Base-by-base conservation (phyloP, 306 rosid species). In the Dryas alaskensis region DNA sequence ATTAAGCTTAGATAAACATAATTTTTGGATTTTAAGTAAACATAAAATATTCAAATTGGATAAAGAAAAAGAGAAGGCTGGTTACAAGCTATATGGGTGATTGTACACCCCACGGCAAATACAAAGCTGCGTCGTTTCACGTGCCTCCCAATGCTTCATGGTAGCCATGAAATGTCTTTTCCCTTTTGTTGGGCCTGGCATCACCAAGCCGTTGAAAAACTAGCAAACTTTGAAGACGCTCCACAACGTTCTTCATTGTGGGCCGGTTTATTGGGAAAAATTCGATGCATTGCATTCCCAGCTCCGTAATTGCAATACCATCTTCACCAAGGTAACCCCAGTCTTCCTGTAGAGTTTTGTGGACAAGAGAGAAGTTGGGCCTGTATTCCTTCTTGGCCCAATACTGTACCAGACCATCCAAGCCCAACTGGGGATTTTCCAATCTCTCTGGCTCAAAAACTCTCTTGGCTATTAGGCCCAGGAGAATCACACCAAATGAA, bases 381-480 rank as follows among this genome's bases (percentile, higher is more conserved):
- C 46, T 84, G 77, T 82, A 87, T 68, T 82, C 87, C 6, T 66
- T 86, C 67, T 88, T 90, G 48, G 91, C 92, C 92, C 96, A 88
- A 83, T 72, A 72, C 8, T 86, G 84, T 6, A 87, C 31, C n/a
- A 82, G 53, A 54, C 3, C 40, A 10, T 87, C 83, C 68, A 73
- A 27, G 16, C 63, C 43, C 61, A 31, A 27, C 22, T 55, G 27
- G 45, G 63, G 55, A 19, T 51, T 79, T 44, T 73, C 76, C 53
- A 68, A 31, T 73, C 69, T 78, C n/a, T 19, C 70, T 31, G 11
- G 46, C n/a, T 69, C 70, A 39, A 70, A 66, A 57, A n/a, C 52
- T 73, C 82, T 87, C 69, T 81, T 84, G 49, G 96, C 67, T 59
- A 84, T 37, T 19, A 89, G 78, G 69, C 86, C 87, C 69, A 87